Evolutionary conservation across 2,329 filamentous ascomycete genomes (phyloP).

Genomic region (Neofusicoccum cordaticola): DNA sequence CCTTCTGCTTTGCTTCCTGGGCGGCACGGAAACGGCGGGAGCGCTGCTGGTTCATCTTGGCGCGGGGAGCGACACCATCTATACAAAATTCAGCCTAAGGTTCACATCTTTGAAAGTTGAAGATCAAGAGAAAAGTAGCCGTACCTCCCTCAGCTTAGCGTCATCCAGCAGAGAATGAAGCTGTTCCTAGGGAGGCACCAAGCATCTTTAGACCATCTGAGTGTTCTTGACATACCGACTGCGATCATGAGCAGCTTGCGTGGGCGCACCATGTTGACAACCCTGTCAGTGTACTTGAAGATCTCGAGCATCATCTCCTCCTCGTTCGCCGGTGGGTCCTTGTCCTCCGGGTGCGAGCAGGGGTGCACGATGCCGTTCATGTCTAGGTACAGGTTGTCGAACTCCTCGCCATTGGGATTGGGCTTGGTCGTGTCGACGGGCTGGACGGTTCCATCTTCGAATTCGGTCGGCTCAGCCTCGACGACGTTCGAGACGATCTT

Average conservation of each 20-base stretch:
- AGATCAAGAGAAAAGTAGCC: conserved; percentile 18
- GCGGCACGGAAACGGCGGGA: conserved; percentile 92
- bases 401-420: conserved; percentile 96
- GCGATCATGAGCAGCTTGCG: conserved; percentile 96
- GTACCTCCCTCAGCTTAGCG: conserved; percentile 33
- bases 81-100: conserved; percentile 15
- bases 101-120: neutral
- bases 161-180: conserved; percentile 27
- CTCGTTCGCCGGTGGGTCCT: conserved; percentile 85
- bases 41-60: conserved; percentile 99
- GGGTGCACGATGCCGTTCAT: conserved; percentile 99
- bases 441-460: conserved; percentile 78
- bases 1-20: conserved; percentile 91
- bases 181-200: conserved; percentile 24
- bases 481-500: conserved; percentile 93
- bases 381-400: conserved; percentile 96
- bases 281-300: conserved; percentile 97
- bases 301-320: conserved; percentile 99
- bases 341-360: conserved; percentile 94
- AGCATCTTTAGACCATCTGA: conserved; percentile 1
- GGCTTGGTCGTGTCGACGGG: conserved; percentile 80
- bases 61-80: conserved; percentile 96
- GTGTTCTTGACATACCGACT: conserved; percentile 62
- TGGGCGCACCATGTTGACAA: conserved; percentile 97
- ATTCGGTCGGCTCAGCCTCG: conserved; percentile 72